These are phyloP conservation scores for button mushroom (Agaricus bisporus) DNA, from an alignment of 768 basidiomycete species.

Conservation along the genomic window DNA sequence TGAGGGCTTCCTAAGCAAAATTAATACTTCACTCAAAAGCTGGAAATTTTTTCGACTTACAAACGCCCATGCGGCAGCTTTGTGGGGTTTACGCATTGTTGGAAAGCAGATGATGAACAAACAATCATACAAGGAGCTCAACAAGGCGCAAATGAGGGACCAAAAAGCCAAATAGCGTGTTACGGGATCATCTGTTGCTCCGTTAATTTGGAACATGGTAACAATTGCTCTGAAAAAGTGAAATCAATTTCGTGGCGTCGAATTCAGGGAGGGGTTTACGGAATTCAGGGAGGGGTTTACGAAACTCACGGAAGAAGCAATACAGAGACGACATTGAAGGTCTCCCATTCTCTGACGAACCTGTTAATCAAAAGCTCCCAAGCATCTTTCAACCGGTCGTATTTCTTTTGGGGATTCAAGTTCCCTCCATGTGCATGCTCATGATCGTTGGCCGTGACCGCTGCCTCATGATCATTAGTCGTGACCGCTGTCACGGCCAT, in stretches of 20 bases:
- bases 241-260: too few species aligned
- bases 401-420: slow-evolving; percentile 10
- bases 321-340: slow-evolving; percentile 23
- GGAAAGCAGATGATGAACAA: slow-evolving; percentile 59
- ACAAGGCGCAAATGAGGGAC: slow-evolving; percentile 49
- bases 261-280: too few species aligned
- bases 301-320: slow-evolving; percentile 19
- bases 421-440: slow-evolving; percentile 1
- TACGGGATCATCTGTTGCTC: slow-evolving; percentile 42
- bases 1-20: slow-evolving; percentile 40
- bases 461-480: too few species aligned
- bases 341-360: slow-evolving; percentile 24
- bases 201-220: slow-evolving; percentile 24
- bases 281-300: too few species aligned
- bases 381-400: slow-evolving; percentile 14
- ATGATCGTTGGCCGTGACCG: slow-evolving; percentile 1
- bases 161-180: slow-evolving; percentile 47
- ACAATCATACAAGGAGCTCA: slow-evolving; percentile 59
- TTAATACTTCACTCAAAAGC: not conserved
- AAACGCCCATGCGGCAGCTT: slow-evolving; percentile 56
- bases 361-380: slow-evolving; percentile 25
- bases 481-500: slow-evolving; percentile 28
- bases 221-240: slow-evolving; percentile 20
- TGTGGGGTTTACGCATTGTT: slow-evolving; percentile 54
- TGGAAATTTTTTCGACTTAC: slow-evolving; percentile 19